Evolutionary conservation across 2,329 filamentous ascomycete species (phyloP).

Genomic region (Rosellinia necatrix): DNA sequence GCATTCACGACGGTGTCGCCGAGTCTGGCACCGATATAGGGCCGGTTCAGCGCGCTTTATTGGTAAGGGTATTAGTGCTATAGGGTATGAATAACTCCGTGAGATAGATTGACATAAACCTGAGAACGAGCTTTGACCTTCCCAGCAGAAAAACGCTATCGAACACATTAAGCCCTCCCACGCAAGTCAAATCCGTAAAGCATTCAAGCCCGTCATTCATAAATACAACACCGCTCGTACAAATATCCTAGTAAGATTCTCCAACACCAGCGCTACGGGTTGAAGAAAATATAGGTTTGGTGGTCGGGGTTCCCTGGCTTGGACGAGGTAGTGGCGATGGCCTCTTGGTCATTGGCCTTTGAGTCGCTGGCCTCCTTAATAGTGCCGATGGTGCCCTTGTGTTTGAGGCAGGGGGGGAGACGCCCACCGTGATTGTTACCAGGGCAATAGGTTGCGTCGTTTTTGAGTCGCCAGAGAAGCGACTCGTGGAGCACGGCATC

Average conservation of each 20-base stretch:
- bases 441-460: conserved; percentile 39
- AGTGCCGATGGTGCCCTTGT: conserved; percentile 20
- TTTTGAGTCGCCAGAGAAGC: conserved; percentile 41
- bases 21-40: too few relatives aligned
- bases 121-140: too few relatives aligned
- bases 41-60: too few relatives aligned
- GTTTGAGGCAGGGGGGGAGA: conserved; percentile 40
- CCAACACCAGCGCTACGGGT: not conserved
- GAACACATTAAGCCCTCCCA: too few relatives aligned
- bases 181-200: not conserved
- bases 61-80: too few relatives aligned
- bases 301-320: conserved; percentile 14
- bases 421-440: conserved; percentile 43
- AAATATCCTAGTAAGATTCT: not conserved
- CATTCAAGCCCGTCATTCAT: not conserved
- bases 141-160: too few relatives aligned
- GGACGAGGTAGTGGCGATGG: conserved; percentile 1
- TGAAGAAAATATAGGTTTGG: conserved; percentile 19
- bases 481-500: conserved; percentile 48
- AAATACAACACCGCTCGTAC: not conserved
- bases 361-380: conserved; percentile 19
- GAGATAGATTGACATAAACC: too few relatives aligned
- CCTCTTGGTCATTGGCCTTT: not conserved
- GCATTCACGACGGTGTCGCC: too few relatives aligned
- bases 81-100: too few relatives aligned